Evolutionary conservation across 2,329 filamentous ascomycete genomes (phyloP), one percentile per base, ranked within the genome.

Genomic region (Fusarium sarcochroum): DNA sequence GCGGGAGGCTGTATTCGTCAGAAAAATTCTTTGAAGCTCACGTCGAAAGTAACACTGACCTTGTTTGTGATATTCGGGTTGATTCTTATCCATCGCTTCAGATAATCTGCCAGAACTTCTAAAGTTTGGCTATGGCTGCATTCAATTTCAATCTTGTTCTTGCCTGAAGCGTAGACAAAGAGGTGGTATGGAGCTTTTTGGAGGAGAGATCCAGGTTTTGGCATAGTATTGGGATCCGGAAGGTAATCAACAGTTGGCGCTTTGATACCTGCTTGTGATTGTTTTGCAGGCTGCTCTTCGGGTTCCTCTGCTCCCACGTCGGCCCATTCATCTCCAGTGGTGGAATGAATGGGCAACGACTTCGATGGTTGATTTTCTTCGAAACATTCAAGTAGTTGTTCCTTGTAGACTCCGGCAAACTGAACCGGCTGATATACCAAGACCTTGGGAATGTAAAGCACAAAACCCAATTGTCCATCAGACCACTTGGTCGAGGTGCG

Each of bases 121-220:
- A 86, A 70, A 1, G 81, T 83, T 6, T 80, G 79, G 40, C 79
- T 80, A 71, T 87, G 85, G 48, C 82, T 86, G 50, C 81, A 79
- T 48, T 85, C 79, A 13, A 87, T 73, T 47, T 81, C 79, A 11
- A 86, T 76, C 21, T 68, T 71, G 10, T 68, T 63, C 7, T 63
- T 68, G 18, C 75, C 73, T 13, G 69, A 65, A 11, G 76, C 73
- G 20, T 75, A 68, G 6, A 86, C 75, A 15, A 79, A 77, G 7
- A 87, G 75, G 52, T 85, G 78, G 66, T 86, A 86, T 0, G 85
- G 85, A 2, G 84, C 82, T 32, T 76, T 79, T 10, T 79, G 75
- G 15, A 85, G 77, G 11, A 87, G 75, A n/a, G 84, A 79, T 47
- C 85, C 82, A 1, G 85, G 85, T 3, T 82, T 77, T 5, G 82